Conservation (phyloP, 345 rosid species). For the Citrus trifoliata region DNA sequence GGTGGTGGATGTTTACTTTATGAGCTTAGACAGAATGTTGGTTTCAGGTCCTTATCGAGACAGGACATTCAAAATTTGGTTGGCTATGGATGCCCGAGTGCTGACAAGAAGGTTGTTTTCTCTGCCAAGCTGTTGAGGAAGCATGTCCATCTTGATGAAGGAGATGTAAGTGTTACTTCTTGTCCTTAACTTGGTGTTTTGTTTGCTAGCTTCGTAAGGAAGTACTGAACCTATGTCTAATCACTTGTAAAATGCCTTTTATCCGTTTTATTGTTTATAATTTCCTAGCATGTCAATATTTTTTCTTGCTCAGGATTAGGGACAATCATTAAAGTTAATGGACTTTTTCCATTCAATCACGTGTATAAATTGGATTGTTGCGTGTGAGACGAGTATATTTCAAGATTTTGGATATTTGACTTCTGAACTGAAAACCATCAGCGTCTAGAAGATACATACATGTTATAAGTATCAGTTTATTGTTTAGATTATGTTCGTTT, state of each 20-base stretch:
- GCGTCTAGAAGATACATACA: neutral
- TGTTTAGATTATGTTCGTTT: neutral
- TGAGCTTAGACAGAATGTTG: constrained; percentile 31
- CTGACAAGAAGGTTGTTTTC: constrained; percentile 82
- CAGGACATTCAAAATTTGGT: constrained; percentile 84
- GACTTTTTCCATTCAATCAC: neutral
- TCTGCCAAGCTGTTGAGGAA: constrained; percentile 86
- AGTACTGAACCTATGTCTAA: neutral
- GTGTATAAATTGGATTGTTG: neutral
- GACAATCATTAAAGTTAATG: neutral
- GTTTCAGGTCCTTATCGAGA: constrained; percentile 77
- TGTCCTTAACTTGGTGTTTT: neutral
- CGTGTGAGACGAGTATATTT: neutral
- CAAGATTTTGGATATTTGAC: neutral
- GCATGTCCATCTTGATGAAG: constrained; percentile 94
- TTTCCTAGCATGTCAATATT: neutral
- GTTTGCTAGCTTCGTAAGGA: neutral
- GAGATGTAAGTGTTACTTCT: constrained; percentile 69
- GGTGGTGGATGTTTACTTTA: neutral
- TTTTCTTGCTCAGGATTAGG: neutral
- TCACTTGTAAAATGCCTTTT: neutral
- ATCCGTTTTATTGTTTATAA: neutral
- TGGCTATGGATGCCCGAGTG: constrained; percentile 90
- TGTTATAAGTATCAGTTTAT: neutral
- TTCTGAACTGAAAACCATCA: constrained; percentile 1